Conservation (phyloP, 2,329 filamentous ascomycete species). For the Colletotrichum spaethianum region DNA sequence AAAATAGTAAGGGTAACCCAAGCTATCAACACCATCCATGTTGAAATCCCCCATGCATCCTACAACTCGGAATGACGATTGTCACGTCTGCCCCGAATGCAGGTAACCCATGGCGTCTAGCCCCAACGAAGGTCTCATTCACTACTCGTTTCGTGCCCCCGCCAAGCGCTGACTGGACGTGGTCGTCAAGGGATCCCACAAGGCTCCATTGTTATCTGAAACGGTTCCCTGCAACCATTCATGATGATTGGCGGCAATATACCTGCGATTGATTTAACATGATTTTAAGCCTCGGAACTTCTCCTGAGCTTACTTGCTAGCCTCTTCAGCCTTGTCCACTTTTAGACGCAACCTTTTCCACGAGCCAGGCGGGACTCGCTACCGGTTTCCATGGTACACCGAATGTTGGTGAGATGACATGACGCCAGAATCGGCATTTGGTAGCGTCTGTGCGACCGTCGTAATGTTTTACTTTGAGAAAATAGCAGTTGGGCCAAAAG, state of each 20-base stretch:
- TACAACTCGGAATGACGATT: constrained; percentile 24
- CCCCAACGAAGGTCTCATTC: constrained; percentile 17
- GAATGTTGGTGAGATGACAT: neutral
- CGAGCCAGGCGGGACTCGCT: neutral
- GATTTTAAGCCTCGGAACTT: constrained; percentile 19
- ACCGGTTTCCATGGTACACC: neutral
- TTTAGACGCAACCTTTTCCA: neutral
- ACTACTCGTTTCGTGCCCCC: constrained; percentile 4
- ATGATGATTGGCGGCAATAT: constrained; percentile 24
- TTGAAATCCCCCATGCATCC: neutral
- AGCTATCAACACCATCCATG: neutral
- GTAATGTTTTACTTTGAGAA: too few relatives aligned
- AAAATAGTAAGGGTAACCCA: neutral
- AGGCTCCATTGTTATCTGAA: constrained; percentile 21
- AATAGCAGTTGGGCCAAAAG: too few relatives aligned
- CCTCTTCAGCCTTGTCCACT: neutral
- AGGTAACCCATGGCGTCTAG: neutral
- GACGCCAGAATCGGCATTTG: too few relatives aligned
- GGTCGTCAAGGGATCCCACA: constrained; percentile 15
- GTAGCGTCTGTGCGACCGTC: too few relatives aligned
- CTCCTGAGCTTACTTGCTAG: neutral
- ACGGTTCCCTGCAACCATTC: constrained; percentile 10
- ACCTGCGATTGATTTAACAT: constrained; percentile 7
- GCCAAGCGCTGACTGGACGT: constrained; percentile 23
- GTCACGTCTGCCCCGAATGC: neutral